Evolutionary conservation across 768 basidiomycete species (phyloP), one percentile per base, ranked within the genome.

Genomic region (Boletus reticuloceps): DNA sequence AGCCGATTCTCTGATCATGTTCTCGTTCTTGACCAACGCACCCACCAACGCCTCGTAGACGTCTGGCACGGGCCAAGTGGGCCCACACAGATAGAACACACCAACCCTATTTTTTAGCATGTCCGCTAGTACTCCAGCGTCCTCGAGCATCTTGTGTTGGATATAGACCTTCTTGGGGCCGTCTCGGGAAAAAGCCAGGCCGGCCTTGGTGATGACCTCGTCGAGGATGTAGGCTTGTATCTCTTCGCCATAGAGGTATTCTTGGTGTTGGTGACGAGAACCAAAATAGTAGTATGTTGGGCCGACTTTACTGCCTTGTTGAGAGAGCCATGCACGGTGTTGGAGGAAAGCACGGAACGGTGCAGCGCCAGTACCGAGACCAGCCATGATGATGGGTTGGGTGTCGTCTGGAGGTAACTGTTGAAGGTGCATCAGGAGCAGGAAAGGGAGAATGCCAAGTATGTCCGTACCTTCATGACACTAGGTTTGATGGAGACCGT

Each of bases 261-360:
- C 97, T 64, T 94, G 85, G 29, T 89, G 88, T 70, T 91, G 91
- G 71, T 98, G 89, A 53, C 97, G 91, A 54, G 96, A 94, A 53
- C 97, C 97, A 69, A 99, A 99, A 80, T 99, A 99, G 78, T 99
- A 98, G 70, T 98, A 88, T 11, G 93, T 82, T 3, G 96, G 96
- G 0, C 97, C 97, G 55, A 97, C 84, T 48, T 88, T 79, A 60
- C 87, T 75, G 27, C 89, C 88, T 67, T 91, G 86, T 31, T 84
- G 72, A 31, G 82, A 78, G 53, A 94, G 86, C 81, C 80, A 84
- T 8, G 93, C 94, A 54, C 96, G 87, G 72, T 99, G 86, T 71
- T 99, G 97, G 57, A 98, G 84, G 82, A 98, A 99, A 8, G 97
- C 97, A 54, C 97, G 92, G 89, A 99, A 99, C 22, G 97, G 97